Conservation (phyloP, 352 stramenopile genomes). For the Globisporangium okanoganense region DNA sequence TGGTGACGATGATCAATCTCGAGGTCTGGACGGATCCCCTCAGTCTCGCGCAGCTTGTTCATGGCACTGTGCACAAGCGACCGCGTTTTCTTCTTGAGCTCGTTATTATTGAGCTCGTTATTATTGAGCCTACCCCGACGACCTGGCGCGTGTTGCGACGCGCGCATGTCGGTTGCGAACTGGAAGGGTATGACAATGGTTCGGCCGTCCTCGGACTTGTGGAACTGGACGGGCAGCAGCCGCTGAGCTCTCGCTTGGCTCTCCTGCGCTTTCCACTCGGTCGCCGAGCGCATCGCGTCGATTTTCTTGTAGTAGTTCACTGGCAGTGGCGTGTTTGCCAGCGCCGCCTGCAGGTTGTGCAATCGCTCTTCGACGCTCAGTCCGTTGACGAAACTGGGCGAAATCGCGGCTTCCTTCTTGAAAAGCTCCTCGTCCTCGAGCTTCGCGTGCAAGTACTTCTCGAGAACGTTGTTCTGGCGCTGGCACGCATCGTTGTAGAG, state of each 20-base stretch:
- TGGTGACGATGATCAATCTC: background rate
- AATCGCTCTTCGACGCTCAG: slow-evolving; percentile 48
- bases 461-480: slow-evolving; percentile 40
- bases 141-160: background rate
- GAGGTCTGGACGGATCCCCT: background rate
- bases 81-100: slow-evolving; percentile 1
- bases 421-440: slow-evolving; percentile 36
- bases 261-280: slow-evolving; percentile 27
- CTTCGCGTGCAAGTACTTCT: slow-evolving; percentile 35
- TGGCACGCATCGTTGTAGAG: slow-evolving; percentile 51
- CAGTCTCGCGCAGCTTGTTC: background rate
- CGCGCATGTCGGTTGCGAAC: slow-evolving; percentile 35
- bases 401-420: slow-evolving; percentile 36
- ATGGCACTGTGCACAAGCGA: background rate
- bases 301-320: slow-evolving; percentile 56
- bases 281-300: slow-evolving; percentile 34
- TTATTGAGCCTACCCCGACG: background rate
- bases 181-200: slow-evolving; percentile 48
- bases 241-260: slow-evolving; percentile 25
- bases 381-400: slow-evolving; percentile 45
- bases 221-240: slow-evolving; percentile 28
- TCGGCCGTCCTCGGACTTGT: slow-evolving; percentile 29
- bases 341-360: slow-evolving; percentile 29
- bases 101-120: background rate
- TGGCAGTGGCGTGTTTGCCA: slow-evolving; percentile 40